phyloP scores from a whole-genome alignment of 176 grass and related monocot species.

The Carex pumila region DNA sequence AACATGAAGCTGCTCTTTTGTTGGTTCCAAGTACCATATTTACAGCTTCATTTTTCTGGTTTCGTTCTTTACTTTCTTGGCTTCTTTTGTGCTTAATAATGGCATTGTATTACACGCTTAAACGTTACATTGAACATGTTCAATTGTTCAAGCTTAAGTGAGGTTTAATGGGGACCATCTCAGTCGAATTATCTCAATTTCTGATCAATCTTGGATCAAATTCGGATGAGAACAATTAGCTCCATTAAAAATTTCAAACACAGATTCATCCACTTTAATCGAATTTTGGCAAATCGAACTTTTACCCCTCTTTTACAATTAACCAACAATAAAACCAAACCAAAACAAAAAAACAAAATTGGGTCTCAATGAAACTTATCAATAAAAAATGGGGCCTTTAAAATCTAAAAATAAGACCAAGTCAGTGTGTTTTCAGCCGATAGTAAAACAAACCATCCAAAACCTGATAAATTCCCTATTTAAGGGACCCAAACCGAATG shows the following conservation, averaged over 20 bases:
- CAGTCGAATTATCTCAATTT: neutral
- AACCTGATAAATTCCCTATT: conserved; percentile 3
- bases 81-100: neutral
- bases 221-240: neutral
- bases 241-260: neutral
- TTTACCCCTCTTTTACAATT: neutral
- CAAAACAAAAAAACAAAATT: neutral
- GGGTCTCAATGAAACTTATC: neutral
- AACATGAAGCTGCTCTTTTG: neutral
- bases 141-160: neutral
- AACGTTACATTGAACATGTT: neutral
- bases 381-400: neutral
- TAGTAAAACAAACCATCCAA: neutral
- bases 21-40: neutral
- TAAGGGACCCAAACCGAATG: conserved; percentile 1
- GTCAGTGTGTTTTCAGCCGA: neutral
- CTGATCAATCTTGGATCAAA: neutral
- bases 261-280: neutral
- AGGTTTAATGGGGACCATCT: neutral
- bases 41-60: neutral
- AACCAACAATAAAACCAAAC: neutral
- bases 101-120: neutral
- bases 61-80: neutral
- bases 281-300: neutral
- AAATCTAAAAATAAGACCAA: neutral